Conservation (phyloP, 805 yeast genomes). For the Metschnikowia matae region DNA sequence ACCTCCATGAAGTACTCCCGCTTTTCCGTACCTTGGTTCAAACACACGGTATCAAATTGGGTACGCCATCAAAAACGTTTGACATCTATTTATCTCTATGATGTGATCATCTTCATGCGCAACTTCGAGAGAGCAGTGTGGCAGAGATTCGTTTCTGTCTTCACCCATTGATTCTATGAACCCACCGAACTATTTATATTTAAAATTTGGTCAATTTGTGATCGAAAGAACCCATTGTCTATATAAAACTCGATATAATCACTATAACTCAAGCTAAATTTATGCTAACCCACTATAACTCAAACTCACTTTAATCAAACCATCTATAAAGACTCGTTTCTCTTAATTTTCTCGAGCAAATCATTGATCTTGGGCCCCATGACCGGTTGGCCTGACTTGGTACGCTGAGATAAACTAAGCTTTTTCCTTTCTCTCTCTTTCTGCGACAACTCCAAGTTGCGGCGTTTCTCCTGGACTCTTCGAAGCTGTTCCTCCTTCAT, state of each 20-base stretch:
- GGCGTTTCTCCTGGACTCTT: slow-evolving; percentile 35
- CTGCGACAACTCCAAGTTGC: slow-evolving; percentile 32
- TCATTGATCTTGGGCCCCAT: slow-evolving; percentile 87
- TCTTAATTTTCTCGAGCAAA: slow-evolving; percentile 70
- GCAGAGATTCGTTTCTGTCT: not conserved
- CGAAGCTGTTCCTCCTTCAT: slow-evolving; percentile 38
- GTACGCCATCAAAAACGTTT: slow-evolving; percentile 28
- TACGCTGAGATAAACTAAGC: slow-evolving; percentile 43
- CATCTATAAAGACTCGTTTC: slow-evolving; percentile 25
- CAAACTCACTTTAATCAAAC: too few species aligned
- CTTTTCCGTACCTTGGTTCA: slow-evolving; percentile 21
- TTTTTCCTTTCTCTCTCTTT: slow-evolving; percentile 42
- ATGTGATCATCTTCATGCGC: slow-evolving; percentile 24
- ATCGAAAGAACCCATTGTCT: too few species aligned
- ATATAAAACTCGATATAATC: too few species aligned
- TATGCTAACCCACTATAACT: too few species aligned
- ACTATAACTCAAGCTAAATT: too few species aligned
- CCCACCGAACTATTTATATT: not conserved
- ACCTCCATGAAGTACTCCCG: slow-evolving; percentile 17
- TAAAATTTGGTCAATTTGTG: not conserved
- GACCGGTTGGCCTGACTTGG: slow-evolving; percentile 78
- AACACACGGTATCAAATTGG: slow-evolving; percentile 26
- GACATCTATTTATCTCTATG: slow-evolving; percentile 32
- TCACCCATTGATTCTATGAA: not conserved
- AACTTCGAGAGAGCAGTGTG: slow-evolving; percentile 6